Conservation (phyloP, 2,329 filamentous ascomycete genomes). For the Cladosporium cucumerinum region DNA sequence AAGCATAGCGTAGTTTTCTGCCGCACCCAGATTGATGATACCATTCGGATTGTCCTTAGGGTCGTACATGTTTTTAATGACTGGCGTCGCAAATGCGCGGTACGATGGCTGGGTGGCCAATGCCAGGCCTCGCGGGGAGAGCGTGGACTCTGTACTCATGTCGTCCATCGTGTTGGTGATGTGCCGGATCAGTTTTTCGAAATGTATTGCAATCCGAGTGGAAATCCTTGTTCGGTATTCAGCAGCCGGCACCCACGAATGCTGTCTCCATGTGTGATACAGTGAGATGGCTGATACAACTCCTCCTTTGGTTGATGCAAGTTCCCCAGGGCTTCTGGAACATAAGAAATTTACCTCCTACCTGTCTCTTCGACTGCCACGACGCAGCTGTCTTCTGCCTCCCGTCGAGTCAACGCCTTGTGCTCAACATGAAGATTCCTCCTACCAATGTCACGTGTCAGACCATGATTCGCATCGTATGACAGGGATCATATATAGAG, state of each 20-base stretch:
- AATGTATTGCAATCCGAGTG: neutral
- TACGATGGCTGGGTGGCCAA: slow-evolving; percentile 12
- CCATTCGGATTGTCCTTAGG: slow-evolving; percentile 30
- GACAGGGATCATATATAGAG: neutral
- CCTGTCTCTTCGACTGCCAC: neutral
- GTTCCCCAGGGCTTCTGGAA: neutral
- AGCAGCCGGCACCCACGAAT: neutral
- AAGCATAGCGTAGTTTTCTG: slow-evolving; percentile 27
- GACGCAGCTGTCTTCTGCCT: neutral
- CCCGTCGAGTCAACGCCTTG: no score
- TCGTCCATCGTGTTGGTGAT: neutral
- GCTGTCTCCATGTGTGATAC: neutral
- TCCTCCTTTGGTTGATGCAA: neutral
- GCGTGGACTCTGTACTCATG: neutral
- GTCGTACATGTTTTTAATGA: slow-evolving; percentile 26
- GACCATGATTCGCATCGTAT: neutral
- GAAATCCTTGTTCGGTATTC: neutral
- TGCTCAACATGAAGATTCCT: neutral
- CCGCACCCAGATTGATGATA: slow-evolving; percentile 32
- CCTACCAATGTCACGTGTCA: neutral
- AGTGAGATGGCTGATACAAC: neutral
- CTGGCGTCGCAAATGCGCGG: slow-evolving; percentile 19
- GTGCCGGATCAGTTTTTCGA: neutral
- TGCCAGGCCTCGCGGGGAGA: slow-evolving; percentile 9
- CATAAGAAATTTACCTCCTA: no score